Evolutionary conservation across 164 flowering plant genomes (phyloP), one percentile per base, ranked within the genome.

Genomic region (Protea cynaroides): DNA sequence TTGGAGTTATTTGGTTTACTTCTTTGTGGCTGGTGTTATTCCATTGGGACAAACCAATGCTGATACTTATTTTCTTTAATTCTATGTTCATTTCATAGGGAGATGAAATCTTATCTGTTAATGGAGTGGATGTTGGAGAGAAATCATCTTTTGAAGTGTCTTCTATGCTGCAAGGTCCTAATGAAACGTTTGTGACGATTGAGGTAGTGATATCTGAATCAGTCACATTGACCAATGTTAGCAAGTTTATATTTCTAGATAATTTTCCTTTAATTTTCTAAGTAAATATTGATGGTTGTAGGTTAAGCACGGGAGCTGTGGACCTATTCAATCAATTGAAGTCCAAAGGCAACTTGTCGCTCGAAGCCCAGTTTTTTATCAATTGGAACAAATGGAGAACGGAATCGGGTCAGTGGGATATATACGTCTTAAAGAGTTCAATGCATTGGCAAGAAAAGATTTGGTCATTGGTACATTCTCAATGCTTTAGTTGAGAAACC

Each of bases 391-490:
- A 73, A 60, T 74, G 29, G 88, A 87, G 34, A 81, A 84, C 70
- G 82, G 79, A 63, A 54, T 73, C 40, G 69, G 76, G 66, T 78
- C 92, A 73, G 87, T 89, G 79, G 97, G 98, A 53, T 94, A 94
- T 73, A 74, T 89, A 44, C 95, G 86, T 61, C 72, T 94, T 18
- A 94, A 94, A 79, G 98, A 94, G 87, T 94, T 94, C 78, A 94
- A 94, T 86, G 97, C 95, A 58, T 72, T 94, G 80, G 98, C 98
- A 55, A 91, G 81, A 82, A 94, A 90, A 78, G 96, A 94, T 81
- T 69, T 94, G 79, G 83, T 84, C 38, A 89, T 63, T 58, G 98
- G 98, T 94, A 81, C 19, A 40, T 66, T 38, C 65, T 64, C 57
- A 51, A 29, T 64, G 46, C 64, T 57, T 13, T 56, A 14, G 29